Percentiles rank a stretch among this genome's conserved stretches.
Conservation (phyloP, 1,284 basidiomycete species). For the Microbotryomycetes sp. region DNA sequence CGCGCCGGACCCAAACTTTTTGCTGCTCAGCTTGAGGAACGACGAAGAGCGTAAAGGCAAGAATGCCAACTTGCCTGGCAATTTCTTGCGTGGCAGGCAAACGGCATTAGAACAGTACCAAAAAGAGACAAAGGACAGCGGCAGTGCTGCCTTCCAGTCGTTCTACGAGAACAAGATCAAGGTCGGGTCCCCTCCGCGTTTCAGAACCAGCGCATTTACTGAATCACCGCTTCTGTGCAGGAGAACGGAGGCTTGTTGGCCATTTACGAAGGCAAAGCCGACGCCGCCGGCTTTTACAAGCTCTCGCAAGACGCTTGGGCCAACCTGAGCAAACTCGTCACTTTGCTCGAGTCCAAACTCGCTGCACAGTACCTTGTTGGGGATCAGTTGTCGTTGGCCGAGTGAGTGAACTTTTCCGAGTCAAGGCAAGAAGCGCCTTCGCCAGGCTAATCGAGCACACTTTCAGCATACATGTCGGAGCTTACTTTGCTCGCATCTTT, state of each 20-base stretch:
- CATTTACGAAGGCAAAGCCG: constrained; percentile 19
- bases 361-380: constrained; percentile 20
- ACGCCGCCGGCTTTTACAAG: constrained; percentile 3
- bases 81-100: constrained; percentile 30
- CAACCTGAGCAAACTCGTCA: constrained; percentile 9
- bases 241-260: constrained; percentile 23
- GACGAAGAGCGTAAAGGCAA: constrained; percentile 29
- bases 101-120: constrained; percentile 31
- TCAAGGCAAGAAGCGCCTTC: constrained; percentile 5
- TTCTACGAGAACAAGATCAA: constrained; percentile 31
- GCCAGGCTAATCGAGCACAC: constrained; percentile 11
- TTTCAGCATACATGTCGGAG: constrained; percentile 31
- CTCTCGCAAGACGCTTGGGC: constrained; percentile 7
- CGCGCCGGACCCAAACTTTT: constrained; percentile 30
- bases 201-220: not conserved
- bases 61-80: constrained; percentile 18
- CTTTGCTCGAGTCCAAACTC: constrained; percentile 16
- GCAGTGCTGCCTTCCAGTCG: constrained; percentile 11
- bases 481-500: constrained; percentile 33
- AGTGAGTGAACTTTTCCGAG: constrained; percentile 10
- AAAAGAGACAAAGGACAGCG: constrained; percentile 13
- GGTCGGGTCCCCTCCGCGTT: constrained; percentile 4
- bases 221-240: not conserved
- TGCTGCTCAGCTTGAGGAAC: constrained; percentile 22
- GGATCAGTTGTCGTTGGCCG: constrained; percentile 28